A percentile compares a stretch with the other conserved stretches of the same genome.
phyloP scores from a whole-genome alignment of 495 filamentous ascomycete species.

The Daldinia decipiens region DNA sequence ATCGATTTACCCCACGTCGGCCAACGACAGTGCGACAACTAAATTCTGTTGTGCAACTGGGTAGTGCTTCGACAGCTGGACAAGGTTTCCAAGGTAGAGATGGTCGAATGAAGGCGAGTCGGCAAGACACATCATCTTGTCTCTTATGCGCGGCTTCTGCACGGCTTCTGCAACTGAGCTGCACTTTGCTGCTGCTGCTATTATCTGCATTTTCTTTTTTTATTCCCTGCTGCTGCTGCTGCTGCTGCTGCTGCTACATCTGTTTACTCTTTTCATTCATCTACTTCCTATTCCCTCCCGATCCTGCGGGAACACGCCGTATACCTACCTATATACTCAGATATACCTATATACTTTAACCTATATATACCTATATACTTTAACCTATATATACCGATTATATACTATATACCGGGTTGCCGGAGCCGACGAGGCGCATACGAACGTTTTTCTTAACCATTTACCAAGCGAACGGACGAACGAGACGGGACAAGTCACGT shows the following conservation, averaged over 20 bases:
- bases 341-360: conserved; percentile 12
- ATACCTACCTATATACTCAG: conserved; percentile 8
- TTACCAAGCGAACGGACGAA: conserved; percentile 27
- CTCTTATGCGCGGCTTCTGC: conserved; percentile 16
- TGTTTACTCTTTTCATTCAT: conserved; percentile 17
- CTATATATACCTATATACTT: conserved; percentile 11
- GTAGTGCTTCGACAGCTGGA: conserved; percentile 42
- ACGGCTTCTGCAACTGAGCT: conserved; percentile 5
- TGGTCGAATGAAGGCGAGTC: conserved; percentile 24
- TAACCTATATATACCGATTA: conserved; percentile 14
- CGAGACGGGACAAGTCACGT: conserved; percentile 23
- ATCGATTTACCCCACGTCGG: conserved; percentile 38
- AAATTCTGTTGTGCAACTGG: conserved; percentile 44
- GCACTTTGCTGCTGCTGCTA: conserved; percentile 18
- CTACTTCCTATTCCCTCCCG: conserved; percentile 5
- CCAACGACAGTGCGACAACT: conserved; percentile 48
- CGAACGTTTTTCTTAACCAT: not conserved
- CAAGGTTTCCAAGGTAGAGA: conserved; percentile 28
- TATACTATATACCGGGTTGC: conserved; percentile 39
- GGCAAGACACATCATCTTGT: conserved; percentile 42
- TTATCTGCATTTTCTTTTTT: conserved; percentile 9
- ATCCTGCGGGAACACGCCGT: conserved; percentile 16
- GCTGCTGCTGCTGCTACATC: not conserved
- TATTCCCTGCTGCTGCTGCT: conserved; percentile 1
- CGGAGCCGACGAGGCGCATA: conserved; percentile 39